These are phyloP conservation scores for Tetraselmis chui DNA, from an alignment of 139 green algal genomes.

Conservation along the genomic window DNA sequence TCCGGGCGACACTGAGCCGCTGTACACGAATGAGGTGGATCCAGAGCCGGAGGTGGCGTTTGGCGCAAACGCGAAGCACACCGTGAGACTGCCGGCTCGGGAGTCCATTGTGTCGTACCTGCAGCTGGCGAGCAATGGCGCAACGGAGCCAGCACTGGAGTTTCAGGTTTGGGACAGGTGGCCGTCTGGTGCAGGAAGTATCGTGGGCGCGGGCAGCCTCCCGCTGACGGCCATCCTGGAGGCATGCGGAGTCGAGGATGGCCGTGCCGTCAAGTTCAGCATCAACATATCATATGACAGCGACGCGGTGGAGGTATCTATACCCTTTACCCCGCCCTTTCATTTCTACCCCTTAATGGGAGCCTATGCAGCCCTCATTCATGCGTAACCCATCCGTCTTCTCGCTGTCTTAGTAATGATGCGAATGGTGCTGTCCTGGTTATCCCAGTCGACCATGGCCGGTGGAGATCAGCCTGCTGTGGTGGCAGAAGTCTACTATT, in stretches of 20 bases:
- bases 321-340: too few species aligned
- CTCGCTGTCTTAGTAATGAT: too few species aligned
- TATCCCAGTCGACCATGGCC: too few species aligned
- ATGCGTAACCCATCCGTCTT: too few species aligned
- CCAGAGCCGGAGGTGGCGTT: not conserved
- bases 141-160: not conserved
- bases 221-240: not conserved
- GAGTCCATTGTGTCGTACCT: not conserved
- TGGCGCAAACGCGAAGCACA: not conserved
- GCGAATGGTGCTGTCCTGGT: too few species aligned
- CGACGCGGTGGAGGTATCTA: not conserved
- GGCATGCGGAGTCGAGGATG: not conserved
- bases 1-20: not conserved
- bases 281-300: not conserved
- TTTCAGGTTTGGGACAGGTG: not conserved
- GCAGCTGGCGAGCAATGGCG: not conserved
- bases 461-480: too few species aligned
- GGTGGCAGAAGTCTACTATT: too few species aligned
- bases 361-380: too few species aligned
- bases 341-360: too few species aligned
- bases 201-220: not conserved
- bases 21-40: not conserved
- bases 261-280: not conserved
- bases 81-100: not conserved
- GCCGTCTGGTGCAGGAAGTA: not conserved